phyloP scores from a whole-genome alignment of 441 rosid species.

The Gossypium gossypioides region DNA sequence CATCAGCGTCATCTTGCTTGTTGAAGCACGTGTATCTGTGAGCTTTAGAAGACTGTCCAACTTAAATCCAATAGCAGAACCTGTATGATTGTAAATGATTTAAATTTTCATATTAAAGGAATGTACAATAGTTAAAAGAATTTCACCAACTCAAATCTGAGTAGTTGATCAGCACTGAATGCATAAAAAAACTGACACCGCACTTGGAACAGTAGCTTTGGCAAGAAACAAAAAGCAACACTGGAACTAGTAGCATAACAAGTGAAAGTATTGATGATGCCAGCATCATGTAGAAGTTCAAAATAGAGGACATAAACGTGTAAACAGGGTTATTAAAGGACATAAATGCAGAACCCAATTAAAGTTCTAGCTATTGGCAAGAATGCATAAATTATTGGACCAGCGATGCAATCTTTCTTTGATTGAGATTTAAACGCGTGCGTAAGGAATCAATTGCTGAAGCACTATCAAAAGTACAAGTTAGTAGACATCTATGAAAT shows the following conservation, averaged over 20 bases:
- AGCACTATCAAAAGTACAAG: no score
- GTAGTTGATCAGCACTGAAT: neutral
- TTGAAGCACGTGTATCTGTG: conserved; percentile 81
- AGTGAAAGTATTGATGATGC: neutral
- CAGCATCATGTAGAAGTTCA: neutral
- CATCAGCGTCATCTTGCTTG: conserved; percentile 93
- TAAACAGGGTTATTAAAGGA: neutral
- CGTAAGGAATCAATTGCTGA: no score
- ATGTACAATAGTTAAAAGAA: conserved; percentile 8
- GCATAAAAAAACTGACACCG: neutral
- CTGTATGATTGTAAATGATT: conserved; percentile 33
- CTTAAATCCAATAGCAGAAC: conserved; percentile 97
- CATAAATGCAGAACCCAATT: neutral
- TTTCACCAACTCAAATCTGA: neutral
- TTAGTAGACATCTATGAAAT: neutral
- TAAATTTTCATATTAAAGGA: conserved; percentile 13
- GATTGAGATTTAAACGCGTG: neutral
- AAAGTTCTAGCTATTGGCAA: neutral
- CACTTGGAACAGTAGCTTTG: neutral
- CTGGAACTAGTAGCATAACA: neutral
- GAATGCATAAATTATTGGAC: neutral
- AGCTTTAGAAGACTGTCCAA: conserved; percentile 92
- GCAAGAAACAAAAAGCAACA: neutral
- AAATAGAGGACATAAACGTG: neutral
- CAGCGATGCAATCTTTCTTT: neutral